Percentiles rank a stretch among this genome's conserved stretches.
Evolutionary conservation across 768 basidiomycete genomes (phyloP).

Genomic region (Leccinum uliginosum): DNA sequence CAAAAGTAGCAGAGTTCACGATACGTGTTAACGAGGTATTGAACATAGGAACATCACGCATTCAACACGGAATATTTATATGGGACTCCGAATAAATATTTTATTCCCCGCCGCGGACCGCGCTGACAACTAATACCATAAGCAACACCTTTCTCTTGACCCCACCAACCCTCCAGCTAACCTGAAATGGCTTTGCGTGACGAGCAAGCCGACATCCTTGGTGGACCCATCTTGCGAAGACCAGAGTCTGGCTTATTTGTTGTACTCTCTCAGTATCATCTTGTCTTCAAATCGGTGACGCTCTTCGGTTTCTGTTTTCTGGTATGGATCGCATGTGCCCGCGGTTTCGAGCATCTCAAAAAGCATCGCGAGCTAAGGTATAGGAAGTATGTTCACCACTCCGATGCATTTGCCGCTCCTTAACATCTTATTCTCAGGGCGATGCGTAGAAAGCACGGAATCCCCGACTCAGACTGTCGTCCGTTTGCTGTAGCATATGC

Average conservation of each 20-base stretch:
- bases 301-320: conserved; percentile 32
- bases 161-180: conserved; percentile 19
- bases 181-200: conserved; percentile 45
- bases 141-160: conserved; percentile 17
- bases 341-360: conserved; percentile 44
- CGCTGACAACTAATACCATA: conserved; percentile 13
- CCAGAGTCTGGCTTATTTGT: conserved; percentile 25
- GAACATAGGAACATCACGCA: neutral
- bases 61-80: neutral
- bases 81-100: conserved; percentile 24
- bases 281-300: conserved; percentile 34
- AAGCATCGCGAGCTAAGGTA: conserved; percentile 61
- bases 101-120: conserved; percentile 18
- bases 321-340: conserved; percentile 32
- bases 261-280: conserved; percentile 34
- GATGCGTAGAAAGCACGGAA: conserved; percentile 74
- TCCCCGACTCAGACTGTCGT: conserved; percentile 76
- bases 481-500: conserved; percentile 89
- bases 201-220: conserved; percentile 72
- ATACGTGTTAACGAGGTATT: neutral
- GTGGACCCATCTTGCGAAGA: conserved; percentile 45
- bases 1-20: neutral
- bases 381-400: conserved; percentile 48
- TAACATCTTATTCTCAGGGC: conserved; percentile 39
- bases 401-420: neutral